Evolutionary conservation across 1,139 yeast species (phyloP).

Genomic region (Yamadazyma pseudoaaseri): DNA sequence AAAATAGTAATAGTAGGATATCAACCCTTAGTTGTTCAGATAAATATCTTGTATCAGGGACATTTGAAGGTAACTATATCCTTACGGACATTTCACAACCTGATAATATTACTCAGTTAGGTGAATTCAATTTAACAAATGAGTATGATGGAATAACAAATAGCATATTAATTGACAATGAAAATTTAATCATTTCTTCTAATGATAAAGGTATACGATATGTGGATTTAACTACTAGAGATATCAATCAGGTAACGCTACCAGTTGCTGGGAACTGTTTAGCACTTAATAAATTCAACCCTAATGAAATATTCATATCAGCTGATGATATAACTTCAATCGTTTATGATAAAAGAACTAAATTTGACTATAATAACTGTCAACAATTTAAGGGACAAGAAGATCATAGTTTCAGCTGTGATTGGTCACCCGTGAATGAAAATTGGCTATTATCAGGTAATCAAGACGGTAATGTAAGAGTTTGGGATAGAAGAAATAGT

Average conservation of each 20-base stretch:
- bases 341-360: constrained; percentile 43
- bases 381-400: constrained; percentile 40
- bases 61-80: constrained; percentile 54
- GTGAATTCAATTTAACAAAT: constrained; percentile 42
- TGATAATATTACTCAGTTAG: constrained; percentile 21
- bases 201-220: constrained; percentile 47
- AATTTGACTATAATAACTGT: constrained; percentile 7
- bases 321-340: constrained; percentile 49
- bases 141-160: constrained; percentile 56
- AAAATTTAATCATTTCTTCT: constrained; percentile 40
- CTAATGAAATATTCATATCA: constrained; percentile 42
- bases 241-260: constrained; percentile 17
- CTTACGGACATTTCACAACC: constrained; percentile 32
- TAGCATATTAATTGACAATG: constrained; percentile 39
- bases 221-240: constrained; percentile 30
- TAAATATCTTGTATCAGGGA: constrained; percentile 49
- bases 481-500: constrained; percentile 49
- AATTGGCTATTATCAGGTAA: constrained; percentile 53
- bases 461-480: constrained; percentile 57
- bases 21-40: constrained; percentile 49
- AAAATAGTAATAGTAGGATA: constrained; percentile 38
- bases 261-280: constrained; percentile 57
- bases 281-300: constrained; percentile 34
- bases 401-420: constrained; percentile 62
- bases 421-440: constrained; percentile 50